Evolutionary conservation across 2,329 filamentous ascomycete genomes (phyloP), one percentile per base, ranked within the genome.

Genomic region (Trichophaea hybrida): DNA sequence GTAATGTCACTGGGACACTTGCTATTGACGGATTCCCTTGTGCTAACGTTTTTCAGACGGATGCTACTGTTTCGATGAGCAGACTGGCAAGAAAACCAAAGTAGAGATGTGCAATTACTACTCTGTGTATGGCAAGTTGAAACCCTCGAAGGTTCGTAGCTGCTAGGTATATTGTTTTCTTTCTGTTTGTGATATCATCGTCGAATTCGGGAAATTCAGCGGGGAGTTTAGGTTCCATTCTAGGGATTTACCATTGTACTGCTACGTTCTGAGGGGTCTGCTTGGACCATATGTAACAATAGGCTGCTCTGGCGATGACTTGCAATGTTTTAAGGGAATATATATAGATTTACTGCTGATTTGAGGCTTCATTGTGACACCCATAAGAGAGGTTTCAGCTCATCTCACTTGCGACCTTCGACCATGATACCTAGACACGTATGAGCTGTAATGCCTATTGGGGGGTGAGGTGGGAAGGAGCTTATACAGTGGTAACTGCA

Each of bases 61-160:
- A 15, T 84, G 80, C 69, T 75, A 77, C 59, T 74, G 80, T 50
- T 85, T 81, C 66, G 76, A 83, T 60, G 76, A 79, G 64, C 71
- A 72, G 54, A 83, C 80, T 1, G 81, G 82, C 55, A 77, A 77
- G 67, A 75, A 75, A 44, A 75, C 70, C 34, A 76, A 78, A 63
- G 75, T 80, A 56, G 74, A 74, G 55, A 74, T 78, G 68, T 74
- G 73, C 60, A 73, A 75, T 59, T 78, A 77, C 67, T 80, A 75
- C 67, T 65, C 63, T 5, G 59, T 65, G 6, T 58, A 65, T 15
- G 64, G 64, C n/a, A 55, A 55, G 12, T 3, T 55, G 10, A 35
- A 35, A 31, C 40, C 7, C 7, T n/a, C 13, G 10, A 50, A 38
- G 24, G 55, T 10, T n/a, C 48, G 40, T 34, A 34, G 44, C 44